Base-by-base conservation (phyloP, 73 alveolate species). In the Paramecium bursaria region DNA sequence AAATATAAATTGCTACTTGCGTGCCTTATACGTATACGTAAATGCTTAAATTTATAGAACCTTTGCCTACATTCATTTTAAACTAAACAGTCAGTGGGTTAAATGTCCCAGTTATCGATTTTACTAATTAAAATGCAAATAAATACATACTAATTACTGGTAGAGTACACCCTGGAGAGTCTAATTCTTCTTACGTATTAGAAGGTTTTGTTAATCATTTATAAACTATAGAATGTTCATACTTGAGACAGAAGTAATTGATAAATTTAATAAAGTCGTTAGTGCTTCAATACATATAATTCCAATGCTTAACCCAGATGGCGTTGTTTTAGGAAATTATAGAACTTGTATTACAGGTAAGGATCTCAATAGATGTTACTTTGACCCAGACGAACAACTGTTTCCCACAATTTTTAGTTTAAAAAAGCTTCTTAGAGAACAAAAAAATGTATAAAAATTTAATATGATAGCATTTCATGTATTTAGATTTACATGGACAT, bases 221-320 rank as follows among this genome's bases (percentile, higher is more conserved):
- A 10, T 86, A 89, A 73, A 90, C 97, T 22, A 80, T 77, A 4
- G 85, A 79, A 14, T 80, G 73, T 9, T 33, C 31, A 19, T 61
- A 39, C 11, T 3, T 86, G 60, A 93, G 30, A 92, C 80, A 48
- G 97, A 95, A 74, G 99, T 98, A 11, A 86, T 60, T 55, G 73
- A 75, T 93, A 47, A 87, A 88, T 52, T 79, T 93, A 46, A 87
- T 27, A 54, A 79, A 52, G 54, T 53, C 57, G 29, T 49, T 54
- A 73, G 76, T 54, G 73, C 80, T 39, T 54, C 7, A 39, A 48
- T 90, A 55, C 86, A 75, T 75, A 75, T 91, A 30, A 90, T 96
- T 0, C 99, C 99, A 0, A 94, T 96, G 98, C 95, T 96, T 75
- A 96, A 96, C 86, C 98, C 98, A 0, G 99, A 96, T 88, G 99